Evolutionary conservation across 2,329 filamentous ascomycete species (phyloP).

Genomic region (Chalaropsis thielavioides): DNA sequence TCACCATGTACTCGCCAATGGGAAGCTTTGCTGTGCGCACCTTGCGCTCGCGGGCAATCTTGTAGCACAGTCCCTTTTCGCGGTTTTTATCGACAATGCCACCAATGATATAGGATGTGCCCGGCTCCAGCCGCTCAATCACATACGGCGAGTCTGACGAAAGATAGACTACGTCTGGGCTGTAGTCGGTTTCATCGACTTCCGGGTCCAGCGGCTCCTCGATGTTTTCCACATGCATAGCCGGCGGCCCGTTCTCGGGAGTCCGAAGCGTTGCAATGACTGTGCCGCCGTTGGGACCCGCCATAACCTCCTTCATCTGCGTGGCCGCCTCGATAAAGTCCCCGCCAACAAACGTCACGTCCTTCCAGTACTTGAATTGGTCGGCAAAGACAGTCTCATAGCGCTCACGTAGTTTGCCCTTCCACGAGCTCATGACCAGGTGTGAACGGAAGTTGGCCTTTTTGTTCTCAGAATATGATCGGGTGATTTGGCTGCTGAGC

Average conservation of each 20-base stretch:
- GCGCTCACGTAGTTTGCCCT: conserved; percentile 57
- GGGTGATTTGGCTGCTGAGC: conserved; percentile 67
- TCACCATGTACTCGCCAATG: conserved; percentile 88
- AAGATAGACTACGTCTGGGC: conserved; percentile 57
- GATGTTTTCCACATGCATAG: conserved; percentile 13
- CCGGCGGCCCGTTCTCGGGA: conserved; percentile 21
- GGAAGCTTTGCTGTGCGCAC: conserved; percentile 83
- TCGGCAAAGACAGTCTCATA: conserved; percentile 62
- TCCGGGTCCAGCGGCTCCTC: conserved; percentile 25
- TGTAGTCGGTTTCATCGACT: conserved; percentile 26
- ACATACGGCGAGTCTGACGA: conserved; percentile 83
- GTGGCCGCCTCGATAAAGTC: conserved; percentile 59
- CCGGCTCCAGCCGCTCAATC: conserved; percentile 66
- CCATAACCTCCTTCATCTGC: conserved; percentile 55
- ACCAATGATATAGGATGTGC: conserved; percentile 84
- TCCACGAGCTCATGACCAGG: conserved; percentile 64
- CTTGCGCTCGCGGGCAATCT: conserved; percentile 55
- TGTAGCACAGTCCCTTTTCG: conserved; percentile 88
- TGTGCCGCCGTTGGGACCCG: conserved; percentile 36
- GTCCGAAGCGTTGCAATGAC: conserved; percentile 44
- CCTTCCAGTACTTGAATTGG: conserved; percentile 66
- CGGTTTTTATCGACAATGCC: conserved; percentile 93
- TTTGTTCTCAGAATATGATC: conserved; percentile 79
- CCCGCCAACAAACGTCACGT: conserved; percentile 55
- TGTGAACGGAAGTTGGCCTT: conserved; percentile 53